Percentiles rank a stretch among this genome's conserved stretches.
Conservation (phyloP, 345 rosid genomes). For the Ceriops zippeliana region DNA sequence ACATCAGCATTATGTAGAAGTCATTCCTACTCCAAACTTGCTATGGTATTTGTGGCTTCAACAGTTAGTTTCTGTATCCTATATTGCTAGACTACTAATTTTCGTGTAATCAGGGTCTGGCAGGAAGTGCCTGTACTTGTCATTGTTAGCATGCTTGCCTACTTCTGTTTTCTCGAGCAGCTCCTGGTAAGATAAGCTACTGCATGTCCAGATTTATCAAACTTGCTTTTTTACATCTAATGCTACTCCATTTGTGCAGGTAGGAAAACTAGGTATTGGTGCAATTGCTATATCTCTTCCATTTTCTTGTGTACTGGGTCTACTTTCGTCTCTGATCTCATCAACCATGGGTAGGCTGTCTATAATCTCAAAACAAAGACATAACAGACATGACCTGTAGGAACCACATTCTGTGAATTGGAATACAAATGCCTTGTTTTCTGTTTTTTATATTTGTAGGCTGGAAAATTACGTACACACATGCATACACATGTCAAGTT, state of each 20-base stretch:
- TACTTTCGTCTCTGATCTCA: slow-evolving; percentile 77
- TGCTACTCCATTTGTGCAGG: slow-evolving; percentile 38
- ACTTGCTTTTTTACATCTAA: background rate
- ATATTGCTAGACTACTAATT: background rate
- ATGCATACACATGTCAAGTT: too few species aligned
- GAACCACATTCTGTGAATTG: background rate
- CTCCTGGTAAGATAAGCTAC: slow-evolving; percentile 53
- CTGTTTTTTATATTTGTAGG: too few species aligned
- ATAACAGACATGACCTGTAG: background rate
- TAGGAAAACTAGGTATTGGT: slow-evolving; percentile 66
- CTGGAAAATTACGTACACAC: too few species aligned
- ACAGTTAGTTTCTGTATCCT: background rate
- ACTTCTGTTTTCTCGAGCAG: slow-evolving; percentile 95
- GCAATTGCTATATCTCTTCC: slow-evolving; percentile 93
- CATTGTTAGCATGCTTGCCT: slow-evolving; percentile 82
- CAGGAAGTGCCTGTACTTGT: slow-evolving; percentile 86
- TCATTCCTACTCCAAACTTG: background rate
- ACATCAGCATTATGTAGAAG: background rate
- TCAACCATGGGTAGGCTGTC: slow-evolving; percentile 79
- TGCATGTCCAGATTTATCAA: background rate
- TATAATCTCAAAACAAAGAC: background rate
- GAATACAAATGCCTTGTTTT: background rate
- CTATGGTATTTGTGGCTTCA: background rate
- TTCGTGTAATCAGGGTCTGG: slow-evolving; percentile 59
- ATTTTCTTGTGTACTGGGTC: slow-evolving; percentile 81